phyloP scores from a whole-genome alignment of 352 stramenopile genomes.

The Phytophthora tubulina region DNA sequence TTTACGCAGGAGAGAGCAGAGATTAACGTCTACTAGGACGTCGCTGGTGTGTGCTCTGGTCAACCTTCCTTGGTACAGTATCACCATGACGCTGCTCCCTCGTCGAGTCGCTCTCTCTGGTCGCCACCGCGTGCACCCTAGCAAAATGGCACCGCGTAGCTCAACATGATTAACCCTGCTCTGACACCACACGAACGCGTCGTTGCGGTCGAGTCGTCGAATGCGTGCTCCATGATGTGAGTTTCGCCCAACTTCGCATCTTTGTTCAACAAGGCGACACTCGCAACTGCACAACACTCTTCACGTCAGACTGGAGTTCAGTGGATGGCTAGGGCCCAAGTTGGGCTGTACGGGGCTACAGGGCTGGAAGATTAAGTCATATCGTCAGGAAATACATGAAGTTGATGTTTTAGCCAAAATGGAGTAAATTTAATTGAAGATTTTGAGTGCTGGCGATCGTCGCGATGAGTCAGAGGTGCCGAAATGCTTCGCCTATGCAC shows the following conservation, averaged over 20 bases:
- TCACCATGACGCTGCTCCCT: background rate
- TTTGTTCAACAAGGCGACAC: background rate
- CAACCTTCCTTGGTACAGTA: no score
- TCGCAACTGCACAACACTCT: background rate
- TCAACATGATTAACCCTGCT: background rate
- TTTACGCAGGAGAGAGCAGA: no score
- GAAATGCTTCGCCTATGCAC: slow-evolving; percentile 7
- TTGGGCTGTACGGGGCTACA: no score
- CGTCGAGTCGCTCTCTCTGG: background rate
- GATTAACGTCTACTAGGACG: no score
- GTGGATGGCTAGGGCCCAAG: no score
- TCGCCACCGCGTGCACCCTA: background rate
- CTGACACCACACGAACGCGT: background rate
- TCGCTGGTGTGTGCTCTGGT: no score
- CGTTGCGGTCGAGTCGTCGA: slow-evolving; percentile 6
- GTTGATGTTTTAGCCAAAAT: no score
- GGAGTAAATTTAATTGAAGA: no score
- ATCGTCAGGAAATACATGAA: no score
- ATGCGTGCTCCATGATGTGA: slow-evolving; percentile 10
- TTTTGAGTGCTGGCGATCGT: no score
- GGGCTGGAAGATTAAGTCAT: no score
- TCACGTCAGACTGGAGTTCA: no score
- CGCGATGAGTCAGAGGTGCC: background rate
- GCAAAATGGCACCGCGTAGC: slow-evolving; percentile 4
- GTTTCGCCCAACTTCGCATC: background rate